These are phyloP conservation scores for Sedum album DNA, from an alignment of 164 flowering plant genomes.

Conservation along the genomic window DNA sequence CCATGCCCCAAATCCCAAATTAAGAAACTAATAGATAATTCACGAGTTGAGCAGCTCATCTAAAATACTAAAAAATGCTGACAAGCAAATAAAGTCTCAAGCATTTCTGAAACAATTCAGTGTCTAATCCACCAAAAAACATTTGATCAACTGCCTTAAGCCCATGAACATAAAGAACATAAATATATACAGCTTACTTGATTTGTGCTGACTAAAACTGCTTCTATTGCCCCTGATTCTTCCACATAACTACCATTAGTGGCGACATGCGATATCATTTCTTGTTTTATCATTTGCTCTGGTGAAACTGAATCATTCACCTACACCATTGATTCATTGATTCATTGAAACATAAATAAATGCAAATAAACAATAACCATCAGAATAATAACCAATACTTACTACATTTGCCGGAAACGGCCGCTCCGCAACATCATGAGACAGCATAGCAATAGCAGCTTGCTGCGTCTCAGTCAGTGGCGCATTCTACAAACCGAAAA, in stretches of 20 bases:
- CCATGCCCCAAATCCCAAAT: not conserved
- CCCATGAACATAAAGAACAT: not conserved
- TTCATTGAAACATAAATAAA: not conserved
- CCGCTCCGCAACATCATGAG: constrained; percentile 80
- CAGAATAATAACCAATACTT: constrained; percentile 6
- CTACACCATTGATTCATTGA: not conserved
- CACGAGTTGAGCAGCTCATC: not conserved
- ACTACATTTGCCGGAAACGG: constrained; percentile 76
- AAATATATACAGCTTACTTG: constrained; percentile 35
- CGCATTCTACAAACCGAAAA: constrained; percentile 51
- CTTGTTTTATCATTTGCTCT: constrained; percentile 39
- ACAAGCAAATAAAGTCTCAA: not conserved
- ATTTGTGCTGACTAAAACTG: constrained; percentile 74
- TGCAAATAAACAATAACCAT: not conserved
- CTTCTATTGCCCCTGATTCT: constrained; percentile 45
- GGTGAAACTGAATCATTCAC: constrained; percentile 26
- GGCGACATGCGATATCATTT: constrained; percentile 43
- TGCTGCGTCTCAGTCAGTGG: constrained; percentile 85
- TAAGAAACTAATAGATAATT: not conserved
- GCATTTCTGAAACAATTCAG: not conserved
- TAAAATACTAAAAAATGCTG: not conserved
- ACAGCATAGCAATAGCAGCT: constrained; percentile 55
- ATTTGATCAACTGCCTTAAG: not conserved
- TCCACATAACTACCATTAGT: constrained; percentile 32
- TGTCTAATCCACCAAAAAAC: not conserved